These are phyloP conservation scores for Juncus effusus DNA, from an alignment of 176 grass and related monocot genomes.

Conservation along the genomic window DNA sequence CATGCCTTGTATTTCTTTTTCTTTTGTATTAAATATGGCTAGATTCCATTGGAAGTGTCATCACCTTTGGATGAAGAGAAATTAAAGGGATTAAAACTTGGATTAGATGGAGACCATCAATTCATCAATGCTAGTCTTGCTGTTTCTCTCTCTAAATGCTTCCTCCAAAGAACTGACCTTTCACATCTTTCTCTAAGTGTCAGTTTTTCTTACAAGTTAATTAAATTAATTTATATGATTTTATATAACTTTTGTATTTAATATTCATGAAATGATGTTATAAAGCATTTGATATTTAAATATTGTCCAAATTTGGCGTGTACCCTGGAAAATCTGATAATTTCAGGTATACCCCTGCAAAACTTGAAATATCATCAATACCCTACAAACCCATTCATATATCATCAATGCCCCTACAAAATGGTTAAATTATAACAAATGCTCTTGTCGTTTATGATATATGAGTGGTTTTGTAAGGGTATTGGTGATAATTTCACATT, in stretches of 20 bases:
- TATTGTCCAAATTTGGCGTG: too few species aligned
- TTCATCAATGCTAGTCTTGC: conserved; percentile 92
- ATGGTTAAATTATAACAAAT: neutral
- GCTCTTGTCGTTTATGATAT: neutral
- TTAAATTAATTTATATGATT: too few species aligned
- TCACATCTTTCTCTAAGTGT: conserved; percentile 14
- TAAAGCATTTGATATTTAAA: too few species aligned
- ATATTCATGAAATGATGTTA: too few species aligned
- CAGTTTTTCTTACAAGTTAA: neutral
- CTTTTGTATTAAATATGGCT: conserved; percentile 9
- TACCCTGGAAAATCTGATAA: too few species aligned
- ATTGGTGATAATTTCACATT: too few species aligned
- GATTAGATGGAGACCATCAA: conserved; percentile 81
- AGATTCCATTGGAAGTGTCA: conserved; percentile 72
- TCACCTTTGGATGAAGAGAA: conserved; percentile 49
- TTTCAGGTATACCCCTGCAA: too few species aligned
- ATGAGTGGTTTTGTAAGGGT: conserved; percentile 8
- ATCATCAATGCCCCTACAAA: neutral
- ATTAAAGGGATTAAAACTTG: conserved; percentile 66
- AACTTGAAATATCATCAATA: too few species aligned
- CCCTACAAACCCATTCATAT: too few species aligned
- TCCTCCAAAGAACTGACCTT: conserved; percentile 65
- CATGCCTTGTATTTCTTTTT: conserved; percentile 3
- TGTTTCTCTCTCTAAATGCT: conserved; percentile 65
- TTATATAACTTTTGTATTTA: too few species aligned